Evolutionary conservation across 495 filamentous ascomycete species (phyloP), one percentile per base, ranked within the genome.

Genomic region (Hapsidospora chrysogenum): DNA sequence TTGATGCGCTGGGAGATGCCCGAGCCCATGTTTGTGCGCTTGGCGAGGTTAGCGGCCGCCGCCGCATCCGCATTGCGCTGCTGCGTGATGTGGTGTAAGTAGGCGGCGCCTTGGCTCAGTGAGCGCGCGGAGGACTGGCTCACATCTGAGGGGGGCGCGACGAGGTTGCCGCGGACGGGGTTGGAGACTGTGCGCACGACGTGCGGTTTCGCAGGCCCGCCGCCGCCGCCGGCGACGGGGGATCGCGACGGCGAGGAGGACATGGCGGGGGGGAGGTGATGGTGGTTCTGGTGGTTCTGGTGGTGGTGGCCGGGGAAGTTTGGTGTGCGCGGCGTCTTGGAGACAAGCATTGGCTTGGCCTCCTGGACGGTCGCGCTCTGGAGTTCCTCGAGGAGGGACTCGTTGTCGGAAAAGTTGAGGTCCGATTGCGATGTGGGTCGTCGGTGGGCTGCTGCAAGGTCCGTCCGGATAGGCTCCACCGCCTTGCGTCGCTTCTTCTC

Each of bases 1-100:
- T 89, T 83, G 47, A 94, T 92, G 35, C 85, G 76, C 50, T 81
- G 79, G 6, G 83, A 86, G 45, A 94, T 92, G 26, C 82, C 83
- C 17, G 78, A 80, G 2, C 84, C 86, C 14, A 92, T 68, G 48
- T 84, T 87, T 52, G 73, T 66, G 58, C 80, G 85, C 1, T 75
- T 69, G 35, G 72, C 48, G 13, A 64, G 44, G 22, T 64, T 60
- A 14, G 56, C 47, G 14, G 49, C 45, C n/a, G n/a, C n/a, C n/a
- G n/a, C n/a, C n/a, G n/a, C n/a, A 20, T 54, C 44, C 13, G 44
- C 35, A 11, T 26, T 26, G 16, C 25, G 33, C 27, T 66, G 61
- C 30, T 61, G 58, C 13, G 59, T 59, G n/a, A 60, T 53, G 19
- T 49, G 57, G 35, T 67, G 64, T 35, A 64, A 33, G 36, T 51